Evolutionary conservation across 1,139 yeast species (phyloP), one percentile per base, ranked within the genome.

Genomic region (Diutina pseudorugosa): DNA sequence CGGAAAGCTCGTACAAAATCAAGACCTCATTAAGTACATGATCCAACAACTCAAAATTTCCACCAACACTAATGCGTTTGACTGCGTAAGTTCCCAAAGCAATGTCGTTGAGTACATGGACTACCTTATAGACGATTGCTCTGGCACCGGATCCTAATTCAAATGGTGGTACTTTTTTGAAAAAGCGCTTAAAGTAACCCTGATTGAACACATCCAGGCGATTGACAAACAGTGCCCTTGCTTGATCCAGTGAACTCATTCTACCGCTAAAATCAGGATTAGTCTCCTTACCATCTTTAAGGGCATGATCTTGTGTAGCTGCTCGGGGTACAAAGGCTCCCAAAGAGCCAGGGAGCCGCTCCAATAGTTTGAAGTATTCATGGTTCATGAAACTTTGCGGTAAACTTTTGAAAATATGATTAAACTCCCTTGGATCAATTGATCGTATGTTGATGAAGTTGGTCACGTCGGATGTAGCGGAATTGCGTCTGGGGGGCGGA

Each of bases 51-150:
- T 72, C 73, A 53, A 82, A 75, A 59, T 85, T 83, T 59, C 85
- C 80, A 0, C 96, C 96, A 49, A 90, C 85, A 7, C 93, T 83
- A 6, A 90, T 87, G 58, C 90, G 80, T 60, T 90, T 90, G 52
- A 89, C 71, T 0, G 96, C 96, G 71, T 85, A 90, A 0, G 79
- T 71, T 0, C 97, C 97, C 42, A 90, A 64, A 19, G 83, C 76
- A 25, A 83, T 76, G 8, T 83, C 83, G 57, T 86, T 84, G 36
- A 90, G 73, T 20, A 79, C 76, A 63, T 90, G 97, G 54, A 82
- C 86, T 8, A 90, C 97, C 60, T 88, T 80, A 61, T 79, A 85
- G 2, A 90, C 96, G 33, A 85, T 80, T 0, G 95, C 95, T 56
- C 88, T 79, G 8, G 95, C 86, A 0, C 96, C 97, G 43, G 84